These are phyloP conservation scores for Umbelopsis sp. DNA, from an alignment of 192 early-diverging fungal genomes.

Conservation along the genomic window DNA sequence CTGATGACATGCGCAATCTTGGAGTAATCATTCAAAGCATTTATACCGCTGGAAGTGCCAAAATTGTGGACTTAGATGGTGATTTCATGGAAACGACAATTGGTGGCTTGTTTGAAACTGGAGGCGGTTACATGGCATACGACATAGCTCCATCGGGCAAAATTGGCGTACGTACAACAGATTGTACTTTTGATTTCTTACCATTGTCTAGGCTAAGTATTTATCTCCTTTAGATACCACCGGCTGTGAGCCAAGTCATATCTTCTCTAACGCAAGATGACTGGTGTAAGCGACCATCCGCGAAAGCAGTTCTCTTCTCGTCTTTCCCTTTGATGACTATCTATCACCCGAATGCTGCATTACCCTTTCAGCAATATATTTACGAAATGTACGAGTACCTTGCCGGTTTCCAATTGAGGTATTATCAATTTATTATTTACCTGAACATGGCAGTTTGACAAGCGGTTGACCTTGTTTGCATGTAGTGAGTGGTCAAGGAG, in stretches of 20 bases:
- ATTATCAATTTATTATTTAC: slow-evolving; percentile 17
- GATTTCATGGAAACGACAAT: slow-evolving; percentile 1
- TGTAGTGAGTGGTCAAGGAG: slow-evolving; percentile 30
- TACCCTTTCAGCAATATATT: slow-evolving; percentile 49
- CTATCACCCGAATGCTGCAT: slow-evolving; percentile 38
- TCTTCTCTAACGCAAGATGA: slow-evolving; percentile 39
- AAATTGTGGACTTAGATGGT: slow-evolving; percentile 26
- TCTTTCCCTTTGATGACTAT: slow-evolving; percentile 48
- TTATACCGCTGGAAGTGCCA: slow-evolving; percentile 41
- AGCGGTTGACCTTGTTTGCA: neutral
- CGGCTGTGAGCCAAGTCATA: slow-evolving; percentile 47
- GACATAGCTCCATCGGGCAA: slow-evolving; percentile 35
- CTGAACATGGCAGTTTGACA: neutral
- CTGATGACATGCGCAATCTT: slow-evolving; percentile 55
- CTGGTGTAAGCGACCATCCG: slow-evolving; percentile 51
- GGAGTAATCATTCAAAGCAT: slow-evolving; percentile 50
- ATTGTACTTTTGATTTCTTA: neutral
- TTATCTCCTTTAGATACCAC: slow-evolving; percentile 43
- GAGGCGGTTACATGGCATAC: slow-evolving; percentile 31
- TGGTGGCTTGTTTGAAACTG: slow-evolving; percentile 35
- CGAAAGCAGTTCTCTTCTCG: slow-evolving; percentile 49
- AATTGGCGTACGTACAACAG: slow-evolving; percentile 14
- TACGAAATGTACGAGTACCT: slow-evolving; percentile 62
- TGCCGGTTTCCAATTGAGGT: slow-evolving; percentile 52
- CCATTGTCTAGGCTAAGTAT: neutral